Base-by-base conservation (phyloP, 371 early-diverging fungal genomes). In the Phascolomyces articulosus region DNA sequence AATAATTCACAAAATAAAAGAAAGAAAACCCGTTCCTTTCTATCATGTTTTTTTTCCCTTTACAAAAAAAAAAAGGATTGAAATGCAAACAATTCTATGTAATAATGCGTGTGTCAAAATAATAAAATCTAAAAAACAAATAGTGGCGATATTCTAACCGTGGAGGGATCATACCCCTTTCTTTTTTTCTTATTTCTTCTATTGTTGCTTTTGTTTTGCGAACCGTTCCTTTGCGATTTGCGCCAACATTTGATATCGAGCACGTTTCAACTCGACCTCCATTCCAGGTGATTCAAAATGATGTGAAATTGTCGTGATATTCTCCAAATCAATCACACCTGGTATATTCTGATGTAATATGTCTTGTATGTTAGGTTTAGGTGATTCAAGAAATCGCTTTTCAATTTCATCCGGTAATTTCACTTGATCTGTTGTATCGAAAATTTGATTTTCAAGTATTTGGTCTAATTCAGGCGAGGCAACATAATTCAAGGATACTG, bases 221-320 rank as follows among this genome's bases (percentile, higher is more conserved):
- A 63, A 55, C 16, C 63, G 55, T 47, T 63, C 15, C 28, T 47
- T 24, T n/a, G 78, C 78, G 10, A 79, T 62, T 1, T 64, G 57
- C 6, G 67, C 62, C 11, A 82, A 51, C 2, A 82, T 78, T 44
- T 82, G 82, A 20, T 66, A 73, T 10, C 82, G 60, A 11, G 82
- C 82, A 31, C 82, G 68, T 41, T 65, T 75, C 23, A 82, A 44
- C 27, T 82, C 82, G 23, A 66, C 41, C 53, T 82, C 82, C 68
- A 82, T 69, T 0, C 71, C 75, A 4, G 77, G 79, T 13, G 69
- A 62, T 7, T 78, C 55, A 16, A 74, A 67, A 26, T 59, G 62
- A 9, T 68, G 64, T 0, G 71, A 72, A n/a, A 81, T 34, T 28
- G 55, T 29, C 18, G 67, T 64, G 11, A 81, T 71, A 16, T 68